Base-by-base conservation (phyloP, 208 protist species). In the Leishmania tropica region DNA sequence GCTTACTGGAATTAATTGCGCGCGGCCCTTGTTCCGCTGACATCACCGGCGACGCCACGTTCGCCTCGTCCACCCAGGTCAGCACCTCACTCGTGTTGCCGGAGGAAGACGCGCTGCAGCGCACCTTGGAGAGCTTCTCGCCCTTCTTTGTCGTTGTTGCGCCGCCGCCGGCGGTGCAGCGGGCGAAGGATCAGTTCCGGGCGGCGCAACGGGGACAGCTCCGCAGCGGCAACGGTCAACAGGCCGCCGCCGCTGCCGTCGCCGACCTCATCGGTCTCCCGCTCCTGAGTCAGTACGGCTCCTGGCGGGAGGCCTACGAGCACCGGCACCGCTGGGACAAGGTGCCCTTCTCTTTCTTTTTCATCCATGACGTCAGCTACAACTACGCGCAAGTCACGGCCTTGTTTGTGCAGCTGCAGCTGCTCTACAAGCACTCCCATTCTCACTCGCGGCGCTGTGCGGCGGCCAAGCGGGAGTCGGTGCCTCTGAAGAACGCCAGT, bases 131-230 rank as follows among this genome's bases (percentile, higher is more conserved):
- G 53, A 88, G 88, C 74, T 98, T 98, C 80, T 80, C 87, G 2
- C 93, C 95, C 0, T 98, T 94, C 75, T 96, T 98, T 76, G 92
- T 93, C 47, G 90, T 96, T 45, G 93, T 98, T 53, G 87, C 87
- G 0, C 76, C 89, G 1, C 89, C 92, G 10, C 78, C 84, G 8
- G 80, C 75, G 35, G 51, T 97, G 45, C 86, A 90, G 65, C 79
- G 90, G 4, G 70, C 93, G 3, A 60, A 70, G 45, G 83, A 90
- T 17, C 88, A 92, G 58, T 87, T 83, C 64, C 76, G 79, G 8
- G 71, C 88, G 19, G 81, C 84, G 48, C 83, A 80, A 31, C 80
- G 88, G 5, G 80, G 77, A n/a, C 88, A 94, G 68, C 17, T 60
- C 31, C 78, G 78, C 40, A 60, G 40, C 15, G 78, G 45, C 54